Conservation (phyloP, 2,329 filamentous ascomycete species). For the Fusarium robinianum region DNA sequence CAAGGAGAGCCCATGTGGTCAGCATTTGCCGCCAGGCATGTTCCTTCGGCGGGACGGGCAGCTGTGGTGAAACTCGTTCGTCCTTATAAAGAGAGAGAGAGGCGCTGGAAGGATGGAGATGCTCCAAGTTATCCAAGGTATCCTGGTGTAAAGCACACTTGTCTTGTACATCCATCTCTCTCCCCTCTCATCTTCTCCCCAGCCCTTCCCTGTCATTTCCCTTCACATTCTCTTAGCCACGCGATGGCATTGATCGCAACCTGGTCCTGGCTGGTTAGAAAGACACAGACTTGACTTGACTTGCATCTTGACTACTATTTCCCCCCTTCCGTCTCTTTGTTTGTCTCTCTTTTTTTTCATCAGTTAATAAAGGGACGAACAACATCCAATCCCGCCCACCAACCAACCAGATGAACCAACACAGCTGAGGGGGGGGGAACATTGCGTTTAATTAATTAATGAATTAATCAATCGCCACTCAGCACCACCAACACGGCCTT, state of each 20-base stretch:
- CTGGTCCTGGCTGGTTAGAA: no score
- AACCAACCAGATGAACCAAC: background rate
- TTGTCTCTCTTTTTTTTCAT: background rate
- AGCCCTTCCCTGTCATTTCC: slow-evolving; percentile 9
- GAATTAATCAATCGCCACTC: slow-evolving; percentile 2
- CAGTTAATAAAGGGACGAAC: background rate
- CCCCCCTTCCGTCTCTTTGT: slow-evolving; percentile 1
- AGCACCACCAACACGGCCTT: background rate
- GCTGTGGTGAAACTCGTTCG: no score
- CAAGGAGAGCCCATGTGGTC: no score
- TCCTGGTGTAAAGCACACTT: background rate
- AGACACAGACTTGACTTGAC: no score
- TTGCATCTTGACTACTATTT: no score
- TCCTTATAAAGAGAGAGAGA: no score
- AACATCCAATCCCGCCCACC: no score
- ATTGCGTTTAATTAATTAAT: background rate
- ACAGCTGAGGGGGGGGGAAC: background rate
- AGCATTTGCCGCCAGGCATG: no score
- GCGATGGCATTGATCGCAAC: slow-evolving; percentile 22
- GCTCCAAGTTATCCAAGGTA: no score
- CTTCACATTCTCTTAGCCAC: slow-evolving; percentile 8
- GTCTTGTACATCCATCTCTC: background rate
- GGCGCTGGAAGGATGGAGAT: no score
- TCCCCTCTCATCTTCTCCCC: slow-evolving; percentile 7
- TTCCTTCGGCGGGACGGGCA: no score